phyloP scores from a whole-genome alignment of 768 basidiomycete genomes.

The Hypholoma fasciculare region DNA sequence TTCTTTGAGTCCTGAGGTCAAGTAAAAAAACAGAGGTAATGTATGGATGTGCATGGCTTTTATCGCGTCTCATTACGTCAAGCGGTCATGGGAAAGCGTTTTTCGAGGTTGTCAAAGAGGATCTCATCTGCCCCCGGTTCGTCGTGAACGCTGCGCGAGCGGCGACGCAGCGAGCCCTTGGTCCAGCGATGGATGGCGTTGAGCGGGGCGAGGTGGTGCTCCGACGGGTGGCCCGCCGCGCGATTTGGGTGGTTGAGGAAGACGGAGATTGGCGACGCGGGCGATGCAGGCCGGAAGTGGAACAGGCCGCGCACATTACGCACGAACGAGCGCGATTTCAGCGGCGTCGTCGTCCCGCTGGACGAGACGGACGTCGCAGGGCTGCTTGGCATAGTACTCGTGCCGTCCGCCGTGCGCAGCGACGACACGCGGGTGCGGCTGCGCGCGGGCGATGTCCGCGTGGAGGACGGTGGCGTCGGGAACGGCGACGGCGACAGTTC shows the following conservation, averaged over 20 bases:
- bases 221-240: constrained; percentile 7
- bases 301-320: constrained; percentile 66
- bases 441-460: constrained; percentile 28
- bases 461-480: constrained; percentile 38
- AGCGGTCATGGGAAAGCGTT: constrained; percentile 8
- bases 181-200: constrained; percentile 50
- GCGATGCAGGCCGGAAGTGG: constrained; percentile 43
- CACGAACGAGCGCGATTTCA: constrained; percentile 52
- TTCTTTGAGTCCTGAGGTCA: neutral
- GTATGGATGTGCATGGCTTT: neutral
- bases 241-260: constrained; percentile 17
- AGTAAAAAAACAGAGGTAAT: neutral
- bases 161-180: constrained; percentile 46
- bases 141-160: constrained; percentile 54
- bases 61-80: constrained; percentile 1
- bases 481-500: constrained; percentile 10
- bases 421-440: constrained; percentile 5
- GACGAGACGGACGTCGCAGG: constrained; percentile 2
- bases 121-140: constrained; percentile 21
- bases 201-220: constrained; percentile 19
- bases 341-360: constrained; percentile 20
- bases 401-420: constrained; percentile 6
- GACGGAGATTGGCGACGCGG: constrained; percentile 36
- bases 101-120: constrained; percentile 14
- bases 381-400: constrained; percentile 1